Evolutionary conservation across 805 yeast species (phyloP).

Genomic region (Yarrowia deformans): DNA sequence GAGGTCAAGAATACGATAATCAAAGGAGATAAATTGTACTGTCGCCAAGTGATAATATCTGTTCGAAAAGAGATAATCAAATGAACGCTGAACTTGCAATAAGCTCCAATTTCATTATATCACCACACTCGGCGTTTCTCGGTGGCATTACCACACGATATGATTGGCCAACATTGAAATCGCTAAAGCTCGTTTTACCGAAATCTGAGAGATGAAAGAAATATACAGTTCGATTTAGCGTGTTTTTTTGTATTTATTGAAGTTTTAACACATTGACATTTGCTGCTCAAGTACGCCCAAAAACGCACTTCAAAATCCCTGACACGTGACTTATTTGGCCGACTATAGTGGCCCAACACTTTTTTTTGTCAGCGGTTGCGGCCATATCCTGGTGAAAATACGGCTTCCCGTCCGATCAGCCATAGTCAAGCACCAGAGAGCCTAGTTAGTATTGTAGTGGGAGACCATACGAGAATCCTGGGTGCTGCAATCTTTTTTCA

Average conservation of each 20-base stretch:
- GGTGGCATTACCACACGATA: too few species aligned
- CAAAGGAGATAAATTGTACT: too few species aligned
- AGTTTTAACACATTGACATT: background rate
- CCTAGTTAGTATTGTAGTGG: conserved; percentile 23
- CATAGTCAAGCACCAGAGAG: conserved; percentile 24
- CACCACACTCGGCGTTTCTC: too few species aligned
- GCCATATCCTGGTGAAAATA: conserved; percentile 23
- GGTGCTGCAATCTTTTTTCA: conserved; percentile 19
- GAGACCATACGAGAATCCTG: conserved; percentile 24
- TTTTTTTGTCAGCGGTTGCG: background rate
- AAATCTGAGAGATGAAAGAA: too few species aligned
- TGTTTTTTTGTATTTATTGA: background rate
- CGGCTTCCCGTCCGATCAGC: conserved; percentile 27
- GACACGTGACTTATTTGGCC: conserved; percentile 3
- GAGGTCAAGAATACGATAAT: too few species aligned
- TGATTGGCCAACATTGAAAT: too few species aligned
- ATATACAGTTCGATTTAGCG: background rate
- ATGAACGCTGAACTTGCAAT: too few species aligned
- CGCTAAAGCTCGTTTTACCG: too few species aligned
- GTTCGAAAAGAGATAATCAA: too few species aligned
- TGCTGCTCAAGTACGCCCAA: background rate
- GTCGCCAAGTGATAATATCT: too few species aligned
- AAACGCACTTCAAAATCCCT: background rate
- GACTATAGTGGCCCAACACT: background rate
- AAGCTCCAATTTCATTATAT: too few species aligned